Base-by-base conservation (phyloP, 768 basidiomycete species). In the Russula dissimulans region DNA sequence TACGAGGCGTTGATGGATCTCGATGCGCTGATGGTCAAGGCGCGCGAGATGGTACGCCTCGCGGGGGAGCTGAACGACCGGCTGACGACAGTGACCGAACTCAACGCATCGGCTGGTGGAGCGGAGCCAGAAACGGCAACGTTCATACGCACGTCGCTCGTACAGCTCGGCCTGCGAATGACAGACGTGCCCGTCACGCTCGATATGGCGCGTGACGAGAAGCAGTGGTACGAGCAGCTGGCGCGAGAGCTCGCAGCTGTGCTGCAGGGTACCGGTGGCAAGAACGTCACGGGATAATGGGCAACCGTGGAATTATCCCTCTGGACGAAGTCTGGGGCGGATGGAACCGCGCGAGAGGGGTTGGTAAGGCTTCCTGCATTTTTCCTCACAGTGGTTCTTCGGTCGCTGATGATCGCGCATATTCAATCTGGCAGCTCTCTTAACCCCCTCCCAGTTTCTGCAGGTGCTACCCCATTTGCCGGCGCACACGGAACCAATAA, bases 291-390 rank as follows among this genome's bases (percentile, higher is more conserved):
- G 87, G 90, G 1, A 78, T 95, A 67, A 91, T 95, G 89, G 78
- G 79, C 57, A 77, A 79, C 3, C 81, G 91, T 32, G 92, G 91
- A 1, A 81, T 95, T 38, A 80, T 97, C 42, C 90, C 87, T 0
- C 73, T 97, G 31, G 94, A 97, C 69, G 94, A 95, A 72, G 89
- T 89, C 0, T 97, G 94, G 94, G 91, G 91, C 31, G 84, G 88
- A 2, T 97, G 94, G 94, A 95, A 95, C 69, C 84, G 94, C 59
- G 93, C 91, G 6, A 76, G 94, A 65, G 94, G 94, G 51, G 87
- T 95, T 56, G 87, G 93, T 91, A 71, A 70, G 86, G 69, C 22
- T 9, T 22, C 11, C 31, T 38, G 10, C 0, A 12, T 26, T 46
- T 41, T 22, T 11, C 36, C 38, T 6, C 17, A 2, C 14, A 14